Evolutionary conservation across 306 rosid species (phyloP).

Genomic region (Crotalaria pallida): DNA sequence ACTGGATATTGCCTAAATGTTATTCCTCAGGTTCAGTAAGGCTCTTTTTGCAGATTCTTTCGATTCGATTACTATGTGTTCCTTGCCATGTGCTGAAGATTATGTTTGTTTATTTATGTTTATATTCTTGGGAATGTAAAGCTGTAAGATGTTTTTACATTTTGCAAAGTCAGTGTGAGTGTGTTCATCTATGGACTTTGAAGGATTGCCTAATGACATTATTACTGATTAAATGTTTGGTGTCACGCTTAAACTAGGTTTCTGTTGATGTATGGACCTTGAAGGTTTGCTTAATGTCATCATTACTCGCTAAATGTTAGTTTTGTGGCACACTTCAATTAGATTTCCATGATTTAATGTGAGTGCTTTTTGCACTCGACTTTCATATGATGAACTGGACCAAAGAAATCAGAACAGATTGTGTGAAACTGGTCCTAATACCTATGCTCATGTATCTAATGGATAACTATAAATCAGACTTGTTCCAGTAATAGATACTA

Average conservation of each 20-base stretch:
- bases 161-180: not conserved
- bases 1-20: not conserved
- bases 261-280: not conserved
- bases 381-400: not conserved
- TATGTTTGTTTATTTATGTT: not conserved
- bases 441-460: not conserved
- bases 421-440: not conserved
- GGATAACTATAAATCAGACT: not conserved
- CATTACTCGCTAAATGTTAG: not conserved
- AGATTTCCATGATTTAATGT: slow-evolving; percentile 9
- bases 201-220: not conserved
- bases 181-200: not conserved
- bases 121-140: not conserved
- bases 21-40: not conserved
- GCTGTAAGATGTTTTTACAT: not conserved
- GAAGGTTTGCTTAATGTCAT: not conserved
- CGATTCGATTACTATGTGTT: not conserved
- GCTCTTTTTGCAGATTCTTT: slow-evolving; percentile 8
- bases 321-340: slow-evolving; percentile 15
- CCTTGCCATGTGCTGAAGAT: not conserved
- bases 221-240: slow-evolving; percentile 14
- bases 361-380: not conserved
- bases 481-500: not conserved
- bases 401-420: not conserved
- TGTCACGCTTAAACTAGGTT: not conserved